Percentiles rank a stretch among this genome's conserved stretches.
Evolutionary conservation across 176 grass and related monocot genomes (phyloP).

Genomic region (Eleusine indica): DNA sequence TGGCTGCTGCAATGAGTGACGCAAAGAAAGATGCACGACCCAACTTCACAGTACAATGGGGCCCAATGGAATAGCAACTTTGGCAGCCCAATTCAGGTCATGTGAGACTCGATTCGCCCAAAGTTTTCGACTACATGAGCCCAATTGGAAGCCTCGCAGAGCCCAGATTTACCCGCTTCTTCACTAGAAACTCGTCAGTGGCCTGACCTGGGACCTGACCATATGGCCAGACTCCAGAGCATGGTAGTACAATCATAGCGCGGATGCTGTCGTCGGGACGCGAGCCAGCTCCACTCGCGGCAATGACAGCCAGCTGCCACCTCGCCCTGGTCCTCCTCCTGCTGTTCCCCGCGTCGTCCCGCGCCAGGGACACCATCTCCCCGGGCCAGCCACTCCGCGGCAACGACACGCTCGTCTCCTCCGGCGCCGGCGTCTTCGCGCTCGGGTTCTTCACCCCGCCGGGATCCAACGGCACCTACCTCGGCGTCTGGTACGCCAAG

Average conservation of each 20-base stretch:
- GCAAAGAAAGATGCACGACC: background rate
- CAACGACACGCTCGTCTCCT: constrained; percentile 46
- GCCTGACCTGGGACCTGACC: background rate
- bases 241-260: background rate
- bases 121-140: background rate
- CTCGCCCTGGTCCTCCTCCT: background rate
- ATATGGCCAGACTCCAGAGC: background rate
- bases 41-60: background rate
- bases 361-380: constrained; percentile 39
- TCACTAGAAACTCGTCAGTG: background rate
- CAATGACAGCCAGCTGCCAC: background rate
- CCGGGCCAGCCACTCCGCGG: constrained; percentile 40
- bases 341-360: constrained; percentile 3
- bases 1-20: background rate
- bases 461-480: constrained; percentile 52
- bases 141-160: background rate
- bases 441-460: constrained; percentile 64
- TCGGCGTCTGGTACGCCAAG: constrained; percentile 51
- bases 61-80: background rate
- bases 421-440: constrained; percentile 40
- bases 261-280: background rate
- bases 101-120: background rate
- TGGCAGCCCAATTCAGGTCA: background rate
- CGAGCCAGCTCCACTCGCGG: background rate
- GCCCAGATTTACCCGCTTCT: background rate